phyloP scores from a whole-genome alignment of 805 yeast species.

The Ogataea wickerhamii region DNA sequence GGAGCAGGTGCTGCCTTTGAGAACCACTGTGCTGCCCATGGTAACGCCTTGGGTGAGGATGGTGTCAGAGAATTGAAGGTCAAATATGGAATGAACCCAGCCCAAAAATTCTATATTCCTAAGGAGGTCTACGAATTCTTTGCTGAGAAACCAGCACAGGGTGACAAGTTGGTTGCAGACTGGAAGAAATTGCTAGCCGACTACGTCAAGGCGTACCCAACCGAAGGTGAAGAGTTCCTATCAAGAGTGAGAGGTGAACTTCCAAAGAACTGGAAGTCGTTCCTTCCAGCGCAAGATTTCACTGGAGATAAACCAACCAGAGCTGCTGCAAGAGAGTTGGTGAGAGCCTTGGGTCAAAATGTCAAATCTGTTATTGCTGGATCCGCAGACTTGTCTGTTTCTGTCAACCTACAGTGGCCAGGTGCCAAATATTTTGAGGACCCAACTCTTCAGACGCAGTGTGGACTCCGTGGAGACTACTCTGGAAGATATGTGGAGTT shows the following conservation, averaged over 20 bases:
- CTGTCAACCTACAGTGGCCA: conserved; percentile 80
- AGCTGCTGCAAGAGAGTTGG: conserved; percentile 83
- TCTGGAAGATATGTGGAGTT: conserved; percentile 91
- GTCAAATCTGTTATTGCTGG: conserved; percentile 67
- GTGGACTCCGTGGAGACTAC: conserved; percentile 69
- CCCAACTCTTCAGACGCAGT: conserved; percentile 45
- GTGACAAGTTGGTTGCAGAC: conserved; percentile 62
- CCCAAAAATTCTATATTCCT: conserved; percentile 74
- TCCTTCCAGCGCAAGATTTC: conserved; percentile 77
- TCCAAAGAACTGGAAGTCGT: conserved; percentile 79
- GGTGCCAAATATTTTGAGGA: conserved; percentile 91
- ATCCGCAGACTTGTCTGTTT: conserved; percentile 96
- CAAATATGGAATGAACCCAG: conserved; percentile 85
- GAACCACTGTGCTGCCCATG: conserved; percentile 94
- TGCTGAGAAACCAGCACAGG: conserved; percentile 52
- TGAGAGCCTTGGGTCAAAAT: conserved; percentile 72
- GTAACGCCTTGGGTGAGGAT: conserved; percentile 90
- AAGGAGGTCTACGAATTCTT: conserved; percentile 76
- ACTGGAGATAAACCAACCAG: conserved; percentile 90
- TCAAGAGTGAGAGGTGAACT: conserved; percentile 76
- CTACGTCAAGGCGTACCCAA: conserved; percentile 70
- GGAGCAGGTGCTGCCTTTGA: conserved; percentile 85
- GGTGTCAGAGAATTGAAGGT: conserved; percentile 84
- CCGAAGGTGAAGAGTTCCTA: conserved; percentile 68
- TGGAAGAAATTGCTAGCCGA: conserved; percentile 66